A percentile compares a stretch with the other conserved stretches of the same genome.
Conservation (phyloP, 352 stramenopile species). For the Achlya hypogyna region DNA sequence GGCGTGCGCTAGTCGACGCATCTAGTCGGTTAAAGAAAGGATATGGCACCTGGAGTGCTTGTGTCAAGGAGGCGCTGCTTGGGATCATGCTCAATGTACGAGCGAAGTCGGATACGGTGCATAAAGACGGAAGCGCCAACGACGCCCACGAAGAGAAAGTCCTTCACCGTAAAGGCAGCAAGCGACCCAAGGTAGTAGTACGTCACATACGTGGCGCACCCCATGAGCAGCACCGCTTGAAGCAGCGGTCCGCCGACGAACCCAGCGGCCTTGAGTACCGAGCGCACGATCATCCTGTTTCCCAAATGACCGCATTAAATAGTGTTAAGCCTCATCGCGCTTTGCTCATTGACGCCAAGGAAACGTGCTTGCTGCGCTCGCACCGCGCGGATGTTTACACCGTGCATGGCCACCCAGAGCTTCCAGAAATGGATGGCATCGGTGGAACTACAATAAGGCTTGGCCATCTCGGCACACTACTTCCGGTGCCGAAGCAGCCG, state of each 20-base stretch:
- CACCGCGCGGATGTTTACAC: background rate
- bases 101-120: conserved; percentile 40
- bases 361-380: background rate
- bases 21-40: background rate
- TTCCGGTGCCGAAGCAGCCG: background rate
- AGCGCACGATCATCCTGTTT: background rate
- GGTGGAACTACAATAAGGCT: no score
- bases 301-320: background rate
- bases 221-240: background rate
- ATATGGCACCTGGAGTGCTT: conserved; percentile 5
- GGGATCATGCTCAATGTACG: conserved; percentile 33
- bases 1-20: conserved; percentile 23
- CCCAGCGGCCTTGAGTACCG: background rate
- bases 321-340: background rate
- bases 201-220: background rate
- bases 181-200: conserved; percentile 4
- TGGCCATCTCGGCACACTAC: no score
- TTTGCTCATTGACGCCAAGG: no score
- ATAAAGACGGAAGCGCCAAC: conserved; percentile 46
- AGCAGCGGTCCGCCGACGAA: background rate
- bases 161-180: conserved; percentile 36
- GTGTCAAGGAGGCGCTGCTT: conserved; percentile 20
- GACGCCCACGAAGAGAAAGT: conserved; percentile 52
- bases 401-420: no score
- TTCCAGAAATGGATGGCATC: no score